Evolutionary conservation across 2,329 filamentous ascomycete genomes (phyloP), one percentile per base, ranked within the genome.

Genomic region (Ceratocystis smalleyi): DNA sequence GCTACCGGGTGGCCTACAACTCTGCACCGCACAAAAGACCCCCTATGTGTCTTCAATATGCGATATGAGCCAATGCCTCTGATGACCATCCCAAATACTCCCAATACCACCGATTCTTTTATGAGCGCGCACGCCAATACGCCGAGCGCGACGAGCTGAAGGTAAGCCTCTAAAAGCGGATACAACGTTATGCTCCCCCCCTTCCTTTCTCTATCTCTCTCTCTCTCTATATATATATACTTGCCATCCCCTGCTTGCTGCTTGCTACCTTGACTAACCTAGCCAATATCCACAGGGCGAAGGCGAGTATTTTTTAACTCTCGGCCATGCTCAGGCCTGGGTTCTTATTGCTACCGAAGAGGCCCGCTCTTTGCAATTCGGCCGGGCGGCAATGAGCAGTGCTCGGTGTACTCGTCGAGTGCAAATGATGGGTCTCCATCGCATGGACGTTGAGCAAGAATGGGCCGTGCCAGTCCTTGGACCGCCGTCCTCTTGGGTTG

Each of bases 281-380:
- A 40, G 10, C 35, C 55, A 55, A 57, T 12, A 32, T 57, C 12
- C 15, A 35, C 64, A 79, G 79, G 89, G 88, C 2, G 78, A 87
- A 61, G 92, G 91, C 19, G 91, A 96, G 72, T 77, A 81, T 64
- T 89, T 92, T 67, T 82, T 96, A 69, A 89, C 85, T 0, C 72
- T 96, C n/a, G 79, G 81, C 3, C 87, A 94, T 71, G 87, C 86
- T 12, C 92, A 96, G 72, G 79, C 88, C 0, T 95, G 90, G 89
- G 78, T 80, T 1, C 75, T 96, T 4, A 80, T 91, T 47, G 81
- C 83, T 2, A 83, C 81, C 1, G 90, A 91, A 70, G 92, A 97
- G 72, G 94, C 92, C 69, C 91, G 87, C 71, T 81, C 81, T 68
- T 88, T 95, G 80, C 83, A 86, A 69, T 96, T 96, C 70, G 91